Base-by-base conservation (phyloP, 2,329 filamentous ascomycete species). In the Aphanoascus verrucosus region DNA sequence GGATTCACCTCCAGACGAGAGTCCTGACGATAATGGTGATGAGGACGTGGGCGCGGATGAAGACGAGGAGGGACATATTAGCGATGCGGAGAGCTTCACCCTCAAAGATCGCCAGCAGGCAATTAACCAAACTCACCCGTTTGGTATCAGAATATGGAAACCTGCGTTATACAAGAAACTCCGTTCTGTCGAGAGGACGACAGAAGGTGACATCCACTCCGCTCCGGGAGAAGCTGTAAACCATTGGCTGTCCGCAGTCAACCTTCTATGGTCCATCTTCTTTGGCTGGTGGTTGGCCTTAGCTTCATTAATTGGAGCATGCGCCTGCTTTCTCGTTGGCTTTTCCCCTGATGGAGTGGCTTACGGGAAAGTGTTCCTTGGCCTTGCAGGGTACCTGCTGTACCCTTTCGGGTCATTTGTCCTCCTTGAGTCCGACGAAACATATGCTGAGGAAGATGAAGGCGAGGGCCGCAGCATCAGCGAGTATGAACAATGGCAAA, bases 401-500 rank as follows among this genome's bases (percentile, higher is more conserved):
- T 98, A 97, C 66, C 93, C 93, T 0, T 98, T 98, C 67, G 93
- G 93, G 60, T 94, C 94, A 64, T 96, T 94, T 68, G 88, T 98
- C 57, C 86, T 89, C 45, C 78, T 98, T 37, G 85, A 95, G 65
- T 87, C 91, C 67, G 93, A 98, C 61, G 93, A 97, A 65, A 85
- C 86, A 42, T 98, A 98, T 65, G 77, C 88, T 46, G 86, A 96
- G 56, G 93, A 98, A 71, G 93, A 98, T 63, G 83, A 93, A 64
- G 90, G 91, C 40, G 93, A 98, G 70, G 93, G 93, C 17, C 83
- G 93, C 64, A 97, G 90, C 72, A 96, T 98, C 64, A 94, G 88
- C 63, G 93, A 98, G 72, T 98, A 98, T 66, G 93, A 98, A 69
- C 89, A 95, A 71, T 98, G 93, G 93, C 93, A 98, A 72, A 96